Conservation (phyloP, 2,329 filamentous ascomycete species). For the Fusarium camptoceras region DNA sequence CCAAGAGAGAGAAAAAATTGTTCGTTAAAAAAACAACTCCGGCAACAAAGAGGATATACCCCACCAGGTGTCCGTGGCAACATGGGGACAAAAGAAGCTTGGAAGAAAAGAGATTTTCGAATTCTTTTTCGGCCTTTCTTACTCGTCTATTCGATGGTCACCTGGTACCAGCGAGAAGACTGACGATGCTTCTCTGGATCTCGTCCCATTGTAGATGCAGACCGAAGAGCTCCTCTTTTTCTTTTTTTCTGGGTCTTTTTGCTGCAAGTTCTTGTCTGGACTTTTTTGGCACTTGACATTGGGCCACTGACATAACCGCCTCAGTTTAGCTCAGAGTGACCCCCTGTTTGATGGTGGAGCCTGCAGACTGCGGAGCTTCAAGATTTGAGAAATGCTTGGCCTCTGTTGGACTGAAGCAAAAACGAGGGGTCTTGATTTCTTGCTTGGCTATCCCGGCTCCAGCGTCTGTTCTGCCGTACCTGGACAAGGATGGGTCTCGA, state of each 20-base stretch:
- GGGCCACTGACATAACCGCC: conserved; percentile 39
- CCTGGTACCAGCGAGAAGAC: conserved; percentile 22
- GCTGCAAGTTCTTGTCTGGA: conserved; percentile 10
- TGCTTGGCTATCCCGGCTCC: conserved; percentile 38
- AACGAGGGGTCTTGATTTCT: conserved; percentile 39
- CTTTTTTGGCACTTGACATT: conserved; percentile 17
- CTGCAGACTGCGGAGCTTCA: conserved; percentile 36
- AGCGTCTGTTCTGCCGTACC: conserved; percentile 32
- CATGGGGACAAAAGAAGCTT: conserved; percentile 30
- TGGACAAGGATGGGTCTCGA: conserved; percentile 22
- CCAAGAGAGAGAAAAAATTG: conserved; percentile 15
- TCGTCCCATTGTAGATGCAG: conserved; percentile 22
- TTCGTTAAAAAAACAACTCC: not conserved
- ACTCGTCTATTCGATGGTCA: conserved; percentile 7
- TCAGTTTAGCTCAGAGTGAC: conserved; percentile 15
- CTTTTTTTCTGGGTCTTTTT: conserved; percentile 10
- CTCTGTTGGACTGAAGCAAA: conserved; percentile 22
- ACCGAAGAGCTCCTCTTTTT: conserved; percentile 23
- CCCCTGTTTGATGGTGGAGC: conserved; percentile 43
- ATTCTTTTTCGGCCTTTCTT: conserved; percentile 26
- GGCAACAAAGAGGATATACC: conserved; percentile 15
- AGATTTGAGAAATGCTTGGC: conserved; percentile 36
- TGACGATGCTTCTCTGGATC: conserved; percentile 30
- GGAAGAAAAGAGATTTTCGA: conserved; percentile 24
- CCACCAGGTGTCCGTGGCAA: conserved; percentile 44